Conservation (phyloP, 2,329 filamentous ascomycete genomes). For the Herpotrichia juniperi region DNA sequence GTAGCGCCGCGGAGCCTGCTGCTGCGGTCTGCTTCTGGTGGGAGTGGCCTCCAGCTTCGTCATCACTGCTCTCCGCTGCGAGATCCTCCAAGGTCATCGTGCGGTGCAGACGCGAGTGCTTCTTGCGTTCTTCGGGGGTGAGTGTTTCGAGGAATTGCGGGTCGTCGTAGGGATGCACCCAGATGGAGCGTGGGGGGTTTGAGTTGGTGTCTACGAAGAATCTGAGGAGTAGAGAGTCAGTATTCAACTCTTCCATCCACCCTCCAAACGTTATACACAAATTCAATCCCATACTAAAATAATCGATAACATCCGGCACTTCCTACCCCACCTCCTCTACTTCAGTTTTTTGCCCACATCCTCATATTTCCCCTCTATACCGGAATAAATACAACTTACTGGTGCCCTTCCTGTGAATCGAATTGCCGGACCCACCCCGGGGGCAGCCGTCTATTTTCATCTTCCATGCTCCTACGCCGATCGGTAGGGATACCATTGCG, state of each 20-base stretch:
- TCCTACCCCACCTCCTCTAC: too few species aligned
- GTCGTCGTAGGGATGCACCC: conserved; percentile 68
- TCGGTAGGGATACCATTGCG: conserved; percentile 61
- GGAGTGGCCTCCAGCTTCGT: conserved; percentile 26
- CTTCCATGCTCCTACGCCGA: conserved; percentile 65
- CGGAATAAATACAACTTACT: too few species aligned
- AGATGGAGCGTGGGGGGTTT: conserved; percentile 63
- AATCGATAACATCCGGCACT: too few species aligned
- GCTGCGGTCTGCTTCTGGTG: conserved; percentile 5
- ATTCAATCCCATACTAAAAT: too few species aligned
- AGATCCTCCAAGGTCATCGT: conserved; percentile 51
- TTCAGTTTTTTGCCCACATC: too few species aligned
- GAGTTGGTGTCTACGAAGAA: conserved; percentile 67
- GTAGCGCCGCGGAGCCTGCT: conserved; percentile 7
- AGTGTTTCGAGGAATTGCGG: conserved; percentile 59
- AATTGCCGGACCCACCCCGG: conserved; percentile 63
- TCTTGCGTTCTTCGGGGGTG: conserved; percentile 55
- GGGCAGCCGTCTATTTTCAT: conserved; percentile 62
- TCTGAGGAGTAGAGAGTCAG: too few species aligned
- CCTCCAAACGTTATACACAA: too few species aligned
- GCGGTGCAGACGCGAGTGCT: conserved; percentile 48
- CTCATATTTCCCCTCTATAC: too few species aligned
- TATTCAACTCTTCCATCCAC: too few species aligned
- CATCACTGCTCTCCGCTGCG: conserved; percentile 49
- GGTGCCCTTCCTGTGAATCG: conserved; percentile 60